phyloP scores from a whole-genome alignment of 352 stramenopile species.

The Globisporangium carolinianum region DNA sequence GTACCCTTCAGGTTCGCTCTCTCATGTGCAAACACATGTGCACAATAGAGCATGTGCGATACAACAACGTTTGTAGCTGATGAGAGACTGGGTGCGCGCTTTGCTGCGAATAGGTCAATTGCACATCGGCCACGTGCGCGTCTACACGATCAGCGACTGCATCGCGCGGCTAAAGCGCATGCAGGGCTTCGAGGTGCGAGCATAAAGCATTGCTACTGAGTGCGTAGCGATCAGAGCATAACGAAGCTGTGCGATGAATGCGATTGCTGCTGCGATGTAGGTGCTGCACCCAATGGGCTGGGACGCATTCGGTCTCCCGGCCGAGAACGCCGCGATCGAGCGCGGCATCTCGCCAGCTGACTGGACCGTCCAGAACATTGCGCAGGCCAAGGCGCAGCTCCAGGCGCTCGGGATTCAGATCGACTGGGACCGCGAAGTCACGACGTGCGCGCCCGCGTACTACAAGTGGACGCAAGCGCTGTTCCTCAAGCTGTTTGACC shows the following conservation, averaged over 20 bases:
- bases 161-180: constrained; percentile 97
- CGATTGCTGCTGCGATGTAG: constrained; percentile 12
- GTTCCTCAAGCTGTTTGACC: constrained; percentile 96
- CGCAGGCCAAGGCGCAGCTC: constrained; percentile 94
- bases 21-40: neutral
- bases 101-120: constrained; percentile 56
- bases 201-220: no score
- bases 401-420: constrained; percentile 96
- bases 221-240: no score
- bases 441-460: constrained; percentile 95
- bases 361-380: constrained; percentile 97
- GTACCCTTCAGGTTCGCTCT: constrained; percentile 91
- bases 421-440: constrained; percentile 97
- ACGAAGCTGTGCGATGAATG: no score
- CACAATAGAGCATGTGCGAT: no score
- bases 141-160: constrained; percentile 99
- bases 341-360: constrained; percentile 93
- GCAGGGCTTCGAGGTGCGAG: constrained; percentile 89
- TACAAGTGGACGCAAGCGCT: constrained; percentile 99
- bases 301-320: constrained; percentile 99
- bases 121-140: constrained; percentile 98
- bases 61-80: no score
- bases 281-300: constrained; percentile 99
- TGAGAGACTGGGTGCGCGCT: no score
- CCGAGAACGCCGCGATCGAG: constrained; percentile 99